Evolutionary conservation across 495 filamentous ascomycete species (phyloP).

Genomic region (Parathielavia appendiculata): DNA sequence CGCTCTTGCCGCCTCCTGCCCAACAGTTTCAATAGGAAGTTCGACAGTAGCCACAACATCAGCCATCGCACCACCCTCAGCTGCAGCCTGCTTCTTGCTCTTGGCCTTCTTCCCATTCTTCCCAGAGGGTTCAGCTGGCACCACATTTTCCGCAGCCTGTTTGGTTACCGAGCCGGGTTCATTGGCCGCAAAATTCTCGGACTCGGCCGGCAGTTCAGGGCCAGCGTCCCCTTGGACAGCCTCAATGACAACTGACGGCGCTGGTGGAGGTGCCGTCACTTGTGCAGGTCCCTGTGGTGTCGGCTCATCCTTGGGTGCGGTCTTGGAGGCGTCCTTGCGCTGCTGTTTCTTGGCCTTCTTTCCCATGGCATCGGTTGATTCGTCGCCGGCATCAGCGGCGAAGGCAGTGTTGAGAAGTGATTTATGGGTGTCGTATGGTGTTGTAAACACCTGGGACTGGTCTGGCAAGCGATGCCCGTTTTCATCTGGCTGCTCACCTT

Average conservation of each 20-base stretch:
- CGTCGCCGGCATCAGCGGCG: conserved; percentile 17
- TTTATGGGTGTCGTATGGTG: conserved; percentile 10
- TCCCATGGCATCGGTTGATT: conserved; percentile 23
- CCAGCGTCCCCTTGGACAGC: conserved; percentile 1
- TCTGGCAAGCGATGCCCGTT: conserved; percentile 10
- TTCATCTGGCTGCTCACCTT: conserved; percentile 18
- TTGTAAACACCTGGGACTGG: conserved; percentile 11
- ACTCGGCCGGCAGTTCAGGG: conserved; percentile 2
- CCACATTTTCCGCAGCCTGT: conserved; percentile 2
- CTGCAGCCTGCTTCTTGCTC: conserved; percentile 31
- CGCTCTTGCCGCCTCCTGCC: background rate
- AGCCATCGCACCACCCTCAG: conserved; percentile 15
- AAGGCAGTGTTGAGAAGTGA: conserved; percentile 12
- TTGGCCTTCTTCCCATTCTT: conserved; percentile 23
- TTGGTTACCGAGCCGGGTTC: background rate
- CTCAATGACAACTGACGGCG: conserved; percentile 6
- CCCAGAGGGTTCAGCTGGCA: conserved; percentile 9
- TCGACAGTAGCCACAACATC: conserved; percentile 4
- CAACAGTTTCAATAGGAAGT: background rate
- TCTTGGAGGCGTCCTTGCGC: conserved; percentile 20
- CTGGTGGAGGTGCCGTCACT: conserved; percentile 5
- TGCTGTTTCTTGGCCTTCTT: conserved; percentile 37
- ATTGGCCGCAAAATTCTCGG: background rate
- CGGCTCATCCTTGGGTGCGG: conserved; percentile 14
- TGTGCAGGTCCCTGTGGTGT: conserved; percentile 10